These are phyloP conservation scores for Citrullus mucosospermus DNA, from an alignment of 306 rosid genomes.

Conservation along the genomic window DNA sequence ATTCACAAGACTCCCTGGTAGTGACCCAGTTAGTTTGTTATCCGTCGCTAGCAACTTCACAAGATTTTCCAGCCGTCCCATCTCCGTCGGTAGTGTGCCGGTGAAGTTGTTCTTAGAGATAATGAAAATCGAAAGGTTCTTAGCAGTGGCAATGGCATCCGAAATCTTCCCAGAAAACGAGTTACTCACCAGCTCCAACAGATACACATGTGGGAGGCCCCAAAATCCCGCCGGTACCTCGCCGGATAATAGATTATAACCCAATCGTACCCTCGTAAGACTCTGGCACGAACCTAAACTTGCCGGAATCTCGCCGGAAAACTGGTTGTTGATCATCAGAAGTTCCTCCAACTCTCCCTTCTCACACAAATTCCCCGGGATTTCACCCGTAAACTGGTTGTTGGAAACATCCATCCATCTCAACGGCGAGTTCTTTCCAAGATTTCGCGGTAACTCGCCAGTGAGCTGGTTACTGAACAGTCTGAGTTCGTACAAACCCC, in stretches of 20 bases:
- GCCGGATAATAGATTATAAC: constrained; percentile 61
- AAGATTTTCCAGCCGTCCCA: constrained; percentile 55
- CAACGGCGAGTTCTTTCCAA: constrained; percentile 68
- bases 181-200: constrained; percentile 73
- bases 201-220: constrained; percentile 45
- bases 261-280: constrained; percentile 64
- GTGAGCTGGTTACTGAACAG: constrained; percentile 16
- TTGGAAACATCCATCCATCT: constrained; percentile 82
- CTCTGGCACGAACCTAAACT: constrained; percentile 59
- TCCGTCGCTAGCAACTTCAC: constrained; percentile 71
- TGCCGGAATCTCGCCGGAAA: constrained; percentile 59
- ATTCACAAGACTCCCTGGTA: constrained; percentile 61
- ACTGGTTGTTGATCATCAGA: constrained; percentile 75
- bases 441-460: constrained; percentile 59
- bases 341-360: constrained; percentile 68
- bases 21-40: constrained; percentile 45
- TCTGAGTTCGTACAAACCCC: constrained; percentile 60
- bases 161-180: constrained; percentile 63
- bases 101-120: constrained; percentile 59
- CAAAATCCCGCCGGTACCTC: constrained; percentile 68
- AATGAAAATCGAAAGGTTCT: constrained; percentile 74
- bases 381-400: constrained; percentile 57
- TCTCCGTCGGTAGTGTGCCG: constrained; percentile 50
- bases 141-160: constrained; percentile 39
- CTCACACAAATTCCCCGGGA: constrained; percentile 67